phyloP scores from a whole-genome alignment of 225 moss, liverwort and hornwort species.

The Asterella californica region DNA sequence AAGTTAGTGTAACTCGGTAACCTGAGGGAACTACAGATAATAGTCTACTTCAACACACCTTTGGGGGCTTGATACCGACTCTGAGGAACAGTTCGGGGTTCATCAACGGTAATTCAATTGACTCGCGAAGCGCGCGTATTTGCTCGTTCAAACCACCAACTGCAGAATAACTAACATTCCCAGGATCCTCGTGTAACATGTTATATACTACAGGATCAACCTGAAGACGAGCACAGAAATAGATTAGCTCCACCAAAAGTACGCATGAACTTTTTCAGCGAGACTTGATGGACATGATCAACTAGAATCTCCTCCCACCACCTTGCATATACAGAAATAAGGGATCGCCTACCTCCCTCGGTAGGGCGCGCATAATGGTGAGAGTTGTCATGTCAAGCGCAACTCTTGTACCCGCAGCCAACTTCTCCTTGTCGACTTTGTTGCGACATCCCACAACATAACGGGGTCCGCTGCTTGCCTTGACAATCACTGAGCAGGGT shows the following conservation, averaged over 20 bases:
- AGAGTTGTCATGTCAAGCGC: slow-evolving; percentile 98
- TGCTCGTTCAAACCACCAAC: slow-evolving; percentile 94
- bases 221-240: slow-evolving; percentile 29
- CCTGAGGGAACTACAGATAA: neutral
- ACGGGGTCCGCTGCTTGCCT: slow-evolving; percentile 97
- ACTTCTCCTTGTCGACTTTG: slow-evolving; percentile 94
- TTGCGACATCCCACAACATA: slow-evolving; percentile 98
- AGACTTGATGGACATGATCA: neutral
- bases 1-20: no score
- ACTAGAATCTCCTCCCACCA: neutral
- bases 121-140: slow-evolving; percentile 90
- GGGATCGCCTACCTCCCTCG: slow-evolving; percentile 64
- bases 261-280: neutral
- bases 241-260: neutral
- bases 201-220: slow-evolving; percentile 98
- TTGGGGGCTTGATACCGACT: slow-evolving; percentile 95
- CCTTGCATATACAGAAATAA: neutral
- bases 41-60: slow-evolving; percentile 42
- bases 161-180: slow-evolving; percentile 95
- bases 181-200: slow-evolving; percentile 96
- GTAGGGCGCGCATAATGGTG: slow-evolving; percentile 96
- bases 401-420: slow-evolving; percentile 89
- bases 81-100: slow-evolving; percentile 93
- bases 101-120: slow-evolving; percentile 94
- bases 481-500: slow-evolving; percentile 70